Evolutionary conservation across 2,329 filamentous ascomycete genomes (phyloP), one percentile per base, ranked within the genome.

Genomic region (Achaetomium macrosporum): DNA sequence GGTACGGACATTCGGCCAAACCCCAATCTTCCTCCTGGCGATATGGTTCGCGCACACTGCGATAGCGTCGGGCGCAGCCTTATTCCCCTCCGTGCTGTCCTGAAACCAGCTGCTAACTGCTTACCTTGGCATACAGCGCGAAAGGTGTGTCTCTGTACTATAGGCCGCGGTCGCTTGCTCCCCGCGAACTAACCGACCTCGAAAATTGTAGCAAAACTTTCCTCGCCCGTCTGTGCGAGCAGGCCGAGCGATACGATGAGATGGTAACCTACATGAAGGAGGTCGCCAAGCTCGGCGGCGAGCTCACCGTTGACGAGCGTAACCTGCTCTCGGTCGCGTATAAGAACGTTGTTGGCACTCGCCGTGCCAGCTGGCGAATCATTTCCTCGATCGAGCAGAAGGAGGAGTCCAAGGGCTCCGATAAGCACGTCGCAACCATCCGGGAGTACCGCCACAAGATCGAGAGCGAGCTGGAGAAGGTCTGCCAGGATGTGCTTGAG

Each of bases 261-360:
- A 97, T 97, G 92, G 92, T 97, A 67, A 90, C 85, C 71, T 96
- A 92, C 81, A 97, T 97, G 93, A 97, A 97, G 89, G 90, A 96
- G 87, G 92, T 97, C 69, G 92, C 92, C 76, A 95, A 96, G 79
- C 73, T 85, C 65, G 82, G 80, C 64, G 81, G 82, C 67, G 88
- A 91, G 76, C 85, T 92, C 68, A 86, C 84, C 62, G 92, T 97
- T 66, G 92, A 97, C 74, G 93, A 99, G 85, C 90, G 92, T 75
- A 97, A 97, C 79, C 88, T 99, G 62, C 86, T 99, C 63, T 96
- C 90, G 63, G 93, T 97, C 69, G 92, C 92, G 72, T 99, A 99
- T 87, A 99, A 99, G 88, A 99, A 99, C 77, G 93, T 99, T 58
- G 90, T 99, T 68, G 92, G 93, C 68, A 95, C 93, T 71, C 87